phyloP scores from a whole-genome alignment of 2,329 filamentous ascomycete species.

The Beauveria medogensis region DNA sequence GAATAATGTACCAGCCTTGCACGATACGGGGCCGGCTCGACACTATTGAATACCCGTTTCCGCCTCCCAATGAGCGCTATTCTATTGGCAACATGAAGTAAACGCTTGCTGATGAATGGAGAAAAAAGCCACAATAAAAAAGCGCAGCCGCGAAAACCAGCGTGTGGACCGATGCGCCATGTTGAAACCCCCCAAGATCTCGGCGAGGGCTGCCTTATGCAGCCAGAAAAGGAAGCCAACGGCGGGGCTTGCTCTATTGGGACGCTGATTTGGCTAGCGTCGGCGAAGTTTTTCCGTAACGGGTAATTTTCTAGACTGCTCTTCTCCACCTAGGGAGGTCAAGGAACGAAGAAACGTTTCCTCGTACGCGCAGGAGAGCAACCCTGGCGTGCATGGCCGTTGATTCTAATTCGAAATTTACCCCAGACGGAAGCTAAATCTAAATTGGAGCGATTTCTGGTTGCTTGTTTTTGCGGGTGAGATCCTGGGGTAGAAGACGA shows the following conservation, averaged over 20 bases:
- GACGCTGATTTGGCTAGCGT: neutral
- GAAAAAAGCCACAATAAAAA: neutral
- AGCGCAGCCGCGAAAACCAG: neutral
- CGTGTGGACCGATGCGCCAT: neutral
- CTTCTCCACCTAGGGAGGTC: neutral
- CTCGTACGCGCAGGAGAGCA: neutral
- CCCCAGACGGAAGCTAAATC: constrained; percentile 12
- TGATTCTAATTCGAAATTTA: constrained; percentile 1
- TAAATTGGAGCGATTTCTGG: neutral
- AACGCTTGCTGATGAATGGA: neutral
- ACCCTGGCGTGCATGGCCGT: neutral
- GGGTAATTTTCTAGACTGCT: neutral
- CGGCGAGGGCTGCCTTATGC: neutral
- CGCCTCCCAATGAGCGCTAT: neutral
- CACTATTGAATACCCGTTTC: neutral
- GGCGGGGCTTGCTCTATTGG: neutral
- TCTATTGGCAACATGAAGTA: neutral
- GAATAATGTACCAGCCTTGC: neutral
- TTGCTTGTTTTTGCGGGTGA: constrained; percentile 4
- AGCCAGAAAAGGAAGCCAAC: neutral
- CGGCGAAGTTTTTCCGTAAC: neutral
- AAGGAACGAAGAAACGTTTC: neutral
- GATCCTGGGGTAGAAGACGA: constrained; percentile 9
- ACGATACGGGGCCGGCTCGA: neutral
- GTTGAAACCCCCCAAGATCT: neutral